Evolutionary conservation across 768 basidiomycete genomes (phyloP).

Genomic region (Gautieria morchelliformis): DNA sequence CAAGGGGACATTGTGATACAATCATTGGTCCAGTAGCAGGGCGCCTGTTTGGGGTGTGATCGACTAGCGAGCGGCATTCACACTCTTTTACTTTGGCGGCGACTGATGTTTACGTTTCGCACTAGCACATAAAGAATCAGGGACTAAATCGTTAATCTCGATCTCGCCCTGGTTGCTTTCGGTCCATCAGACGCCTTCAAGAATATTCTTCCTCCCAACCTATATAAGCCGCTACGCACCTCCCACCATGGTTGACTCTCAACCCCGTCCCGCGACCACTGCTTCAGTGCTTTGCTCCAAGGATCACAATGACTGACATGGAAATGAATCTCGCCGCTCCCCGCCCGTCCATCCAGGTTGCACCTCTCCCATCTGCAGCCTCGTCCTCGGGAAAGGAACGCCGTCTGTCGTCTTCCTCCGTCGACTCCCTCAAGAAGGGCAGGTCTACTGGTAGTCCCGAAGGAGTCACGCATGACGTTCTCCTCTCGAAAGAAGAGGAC

Average conservation of each 20-base stretch:
- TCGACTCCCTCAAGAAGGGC: conserved; percentile 1
- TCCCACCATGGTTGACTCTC: neutral
- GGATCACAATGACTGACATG: neutral
- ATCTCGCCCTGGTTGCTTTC: neutral
- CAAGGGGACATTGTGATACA: too few relatives aligned
- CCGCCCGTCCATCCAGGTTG: neutral
- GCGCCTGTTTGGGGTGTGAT: too few relatives aligned
- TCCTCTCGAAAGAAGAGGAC: neutral
- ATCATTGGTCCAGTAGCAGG: too few relatives aligned
- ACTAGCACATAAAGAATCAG: too few relatives aligned
- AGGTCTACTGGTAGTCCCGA: neutral
- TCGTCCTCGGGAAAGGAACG: neutral
- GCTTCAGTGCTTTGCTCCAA: neutral
- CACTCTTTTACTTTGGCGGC: too few relatives aligned
- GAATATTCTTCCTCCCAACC: neutral
- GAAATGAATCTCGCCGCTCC: neutral
- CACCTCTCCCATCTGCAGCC: neutral
- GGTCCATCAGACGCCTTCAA: neutral
- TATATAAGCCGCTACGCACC: neutral
- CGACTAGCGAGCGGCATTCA: too few relatives aligned
- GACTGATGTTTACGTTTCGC: too few relatives aligned
- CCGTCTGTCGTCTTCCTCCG: neutral
- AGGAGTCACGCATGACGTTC: neutral
- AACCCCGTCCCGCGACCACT: neutral
- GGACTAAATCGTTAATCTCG: too few relatives aligned